Evolutionary conservation across 139 green algal species (phyloP).

Genomic region (Coelastrella sp.): DNA sequence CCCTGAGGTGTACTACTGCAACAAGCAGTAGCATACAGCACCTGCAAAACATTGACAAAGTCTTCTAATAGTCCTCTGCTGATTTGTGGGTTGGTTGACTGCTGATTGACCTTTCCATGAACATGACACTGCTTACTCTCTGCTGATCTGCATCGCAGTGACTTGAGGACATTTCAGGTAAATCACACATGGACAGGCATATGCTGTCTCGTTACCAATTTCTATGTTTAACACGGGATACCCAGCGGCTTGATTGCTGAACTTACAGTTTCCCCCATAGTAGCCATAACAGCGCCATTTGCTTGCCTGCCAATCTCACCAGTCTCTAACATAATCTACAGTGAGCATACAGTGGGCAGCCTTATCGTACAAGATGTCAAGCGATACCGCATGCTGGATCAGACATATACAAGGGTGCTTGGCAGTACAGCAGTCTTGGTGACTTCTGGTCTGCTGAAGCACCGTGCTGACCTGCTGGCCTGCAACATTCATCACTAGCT

Average conservation of each 20-base stretch:
- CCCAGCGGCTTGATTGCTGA: background rate
- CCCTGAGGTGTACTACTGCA: conserved; percentile 58
- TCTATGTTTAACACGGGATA: background rate
- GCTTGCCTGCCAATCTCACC: conserved; percentile 95
- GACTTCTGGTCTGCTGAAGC: background rate
- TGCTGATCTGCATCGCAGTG: too few species aligned
- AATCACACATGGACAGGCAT: too few species aligned
- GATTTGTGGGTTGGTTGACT: too few species aligned
- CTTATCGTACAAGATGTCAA: too few species aligned
- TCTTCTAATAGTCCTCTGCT: too few species aligned
- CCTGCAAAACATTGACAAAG: too few species aligned
- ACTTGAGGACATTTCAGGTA: too few species aligned
- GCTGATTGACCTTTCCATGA: too few species aligned
- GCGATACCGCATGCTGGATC: too few species aligned
- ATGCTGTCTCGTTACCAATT: too few species aligned
- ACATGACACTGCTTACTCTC: too few species aligned
- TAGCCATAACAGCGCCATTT: conserved; percentile 89
- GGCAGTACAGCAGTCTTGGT: background rate
- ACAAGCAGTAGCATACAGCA: conserved; percentile 94
- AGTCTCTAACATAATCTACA: conserved; percentile 85
- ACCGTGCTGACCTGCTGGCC: conserved; percentile 29
- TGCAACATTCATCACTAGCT: conserved; percentile 35
- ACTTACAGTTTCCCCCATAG: conserved; percentile 90
- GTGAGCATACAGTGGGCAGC: background rate
- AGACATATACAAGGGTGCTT: too few species aligned